Percentiles rank a stretch among this genome's conserved stretches.
Conservation (phyloP, 306 rosid species). For the Trifolium fragiferum region DNA sequence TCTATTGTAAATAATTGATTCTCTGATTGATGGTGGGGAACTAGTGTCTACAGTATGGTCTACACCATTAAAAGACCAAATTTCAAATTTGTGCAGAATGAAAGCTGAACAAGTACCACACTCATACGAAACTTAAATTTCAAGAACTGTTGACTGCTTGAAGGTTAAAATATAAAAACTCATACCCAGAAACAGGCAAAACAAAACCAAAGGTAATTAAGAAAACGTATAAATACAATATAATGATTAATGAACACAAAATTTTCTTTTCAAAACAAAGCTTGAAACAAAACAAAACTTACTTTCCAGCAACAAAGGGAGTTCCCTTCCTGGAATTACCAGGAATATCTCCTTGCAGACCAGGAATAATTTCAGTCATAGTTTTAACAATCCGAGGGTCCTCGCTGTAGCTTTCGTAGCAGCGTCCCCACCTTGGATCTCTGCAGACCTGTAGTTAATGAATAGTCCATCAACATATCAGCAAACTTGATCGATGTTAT, state of each 20-base stretch:
- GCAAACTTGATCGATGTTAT: not conserved
- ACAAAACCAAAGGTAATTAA: not conserved
- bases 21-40: conserved; percentile 23
- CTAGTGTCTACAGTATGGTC: conserved; percentile 4
- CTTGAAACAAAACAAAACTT: conserved; percentile 46
- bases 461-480: conserved; percentile 29
- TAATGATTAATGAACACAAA: not conserved
- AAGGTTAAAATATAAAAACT: not conserved
- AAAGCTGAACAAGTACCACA: not conserved
- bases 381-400: conserved; percentile 72
- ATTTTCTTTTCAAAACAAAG: not conserved
- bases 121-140: not conserved
- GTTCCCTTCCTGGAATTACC: conserved; percentile 64
- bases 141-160: no score
- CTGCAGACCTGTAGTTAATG: conserved; percentile 75
- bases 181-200: not conserved
- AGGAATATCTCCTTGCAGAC: conserved; percentile 92
- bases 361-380: conserved; percentile 95
- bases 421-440: conserved; percentile 99
- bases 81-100: conserved; percentile 17
- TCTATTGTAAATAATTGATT: conserved; percentile 2
- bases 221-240: not conserved
- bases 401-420: conserved; percentile 98
- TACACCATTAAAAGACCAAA: conserved; percentile 1
- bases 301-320: conserved; percentile 95